Evolutionary conservation across 768 basidiomycete genomes (phyloP).

Genomic region (Trametes cubensis): DNA sequence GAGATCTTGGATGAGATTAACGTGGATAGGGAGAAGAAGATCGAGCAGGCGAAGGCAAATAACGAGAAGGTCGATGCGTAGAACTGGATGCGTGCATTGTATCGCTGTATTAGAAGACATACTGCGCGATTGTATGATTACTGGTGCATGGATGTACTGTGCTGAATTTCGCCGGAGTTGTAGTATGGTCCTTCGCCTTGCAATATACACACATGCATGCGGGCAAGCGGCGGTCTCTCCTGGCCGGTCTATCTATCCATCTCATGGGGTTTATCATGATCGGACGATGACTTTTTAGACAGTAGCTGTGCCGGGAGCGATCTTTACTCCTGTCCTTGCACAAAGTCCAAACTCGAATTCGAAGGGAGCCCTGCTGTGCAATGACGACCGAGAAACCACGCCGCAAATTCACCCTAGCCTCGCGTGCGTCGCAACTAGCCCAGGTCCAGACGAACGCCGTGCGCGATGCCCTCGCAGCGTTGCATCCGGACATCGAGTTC

Average conservation of each 20-base stretch:
- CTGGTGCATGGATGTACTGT: background rate
- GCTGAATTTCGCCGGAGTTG: no score
- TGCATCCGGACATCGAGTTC: conserved; percentile 55
- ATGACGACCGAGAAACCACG: no score
- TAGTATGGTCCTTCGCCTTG: no score
- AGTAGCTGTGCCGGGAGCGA: no score
- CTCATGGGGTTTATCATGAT: no score
- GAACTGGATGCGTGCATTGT: background rate
- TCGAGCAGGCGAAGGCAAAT: conserved; percentile 27
- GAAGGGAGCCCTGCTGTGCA: no score
- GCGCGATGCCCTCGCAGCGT: conserved; percentile 57
- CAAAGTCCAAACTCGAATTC: no score
- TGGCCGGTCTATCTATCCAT: no score
- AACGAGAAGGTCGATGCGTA: conserved; percentile 16
- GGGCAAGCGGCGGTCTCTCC: no score
- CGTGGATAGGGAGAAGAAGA: conserved; percentile 50
- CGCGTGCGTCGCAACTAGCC: conserved; percentile 85
- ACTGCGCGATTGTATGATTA: background rate
- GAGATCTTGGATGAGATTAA: conserved; percentile 84
- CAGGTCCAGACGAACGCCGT: conserved; percentile 90
- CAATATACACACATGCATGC: no score
- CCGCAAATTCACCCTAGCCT: conserved; percentile 75
- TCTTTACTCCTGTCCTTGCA: no score
- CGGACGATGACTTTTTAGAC: no score
- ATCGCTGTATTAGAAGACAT: background rate